Conservation (phyloP, 1,139 yeast genomes). For the Kodamaea ohmeri region DNA sequence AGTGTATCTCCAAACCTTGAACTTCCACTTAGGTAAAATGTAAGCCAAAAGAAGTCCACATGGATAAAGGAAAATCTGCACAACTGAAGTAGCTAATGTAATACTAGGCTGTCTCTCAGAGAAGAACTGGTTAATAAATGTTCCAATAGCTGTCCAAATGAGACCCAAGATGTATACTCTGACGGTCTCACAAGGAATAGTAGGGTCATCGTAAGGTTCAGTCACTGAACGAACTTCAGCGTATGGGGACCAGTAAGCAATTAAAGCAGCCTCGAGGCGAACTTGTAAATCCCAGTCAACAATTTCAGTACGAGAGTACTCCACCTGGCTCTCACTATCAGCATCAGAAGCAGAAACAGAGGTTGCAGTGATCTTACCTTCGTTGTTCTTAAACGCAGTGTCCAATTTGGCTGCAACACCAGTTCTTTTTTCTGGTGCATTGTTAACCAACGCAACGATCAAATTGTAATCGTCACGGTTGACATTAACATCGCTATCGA, state of each 20-base stretch:
- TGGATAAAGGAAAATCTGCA: conserved; percentile 59
- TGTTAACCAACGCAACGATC: conserved; percentile 7
- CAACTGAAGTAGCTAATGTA: conserved; percentile 42
- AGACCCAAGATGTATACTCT: conserved; percentile 56
- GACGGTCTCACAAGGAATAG: conserved; percentile 50
- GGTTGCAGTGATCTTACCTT: neutral
- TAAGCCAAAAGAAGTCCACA: conserved; percentile 39
- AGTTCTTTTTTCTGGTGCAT: conserved; percentile 6
- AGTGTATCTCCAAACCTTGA: conserved; percentile 17
- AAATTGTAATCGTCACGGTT: conserved; percentile 19
- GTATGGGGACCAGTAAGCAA: conserved; percentile 57
- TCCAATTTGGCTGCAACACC: conserved; percentile 1
- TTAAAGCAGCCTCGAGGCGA: conserved; percentile 24
- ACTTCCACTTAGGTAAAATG: conserved; percentile 23
- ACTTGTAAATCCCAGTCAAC: conserved; percentile 18
- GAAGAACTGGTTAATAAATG: conserved; percentile 59
- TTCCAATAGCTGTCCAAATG: conserved; percentile 54
- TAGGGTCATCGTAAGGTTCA: conserved; percentile 51
- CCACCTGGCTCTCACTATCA: conserved; percentile 1
- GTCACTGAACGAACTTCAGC: conserved; percentile 63
- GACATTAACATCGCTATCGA: conserved; percentile 25
- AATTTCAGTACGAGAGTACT: neutral
- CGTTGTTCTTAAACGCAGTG: conserved; percentile 3
- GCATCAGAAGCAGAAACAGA: conserved; percentile 4
- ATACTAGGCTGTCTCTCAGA: conserved; percentile 55